phyloP scores from a whole-genome alignment of 768 basidiomycete genomes.

The Pholiota conissans region DNA sequence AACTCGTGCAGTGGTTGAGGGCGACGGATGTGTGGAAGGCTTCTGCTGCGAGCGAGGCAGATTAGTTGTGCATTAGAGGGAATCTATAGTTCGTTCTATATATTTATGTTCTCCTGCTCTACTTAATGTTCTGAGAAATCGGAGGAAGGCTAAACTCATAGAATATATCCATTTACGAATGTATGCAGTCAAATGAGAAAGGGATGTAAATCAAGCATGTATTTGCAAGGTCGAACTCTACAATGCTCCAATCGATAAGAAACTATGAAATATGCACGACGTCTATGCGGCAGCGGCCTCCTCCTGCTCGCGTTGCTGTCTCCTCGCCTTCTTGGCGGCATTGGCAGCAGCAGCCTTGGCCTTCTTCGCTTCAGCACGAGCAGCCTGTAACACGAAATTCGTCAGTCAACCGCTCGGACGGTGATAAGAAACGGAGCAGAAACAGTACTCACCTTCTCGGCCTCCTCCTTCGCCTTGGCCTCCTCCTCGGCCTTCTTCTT shows the following conservation, averaged over 20 bases:
- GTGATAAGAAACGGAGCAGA: neutral
- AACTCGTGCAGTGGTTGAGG: conserved; percentile 66
- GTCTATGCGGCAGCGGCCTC: conserved; percentile 20
- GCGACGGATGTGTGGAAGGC: conserved; percentile 10
- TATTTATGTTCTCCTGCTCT: too few species aligned
- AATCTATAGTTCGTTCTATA: too few species aligned
- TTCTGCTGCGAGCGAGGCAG: neutral
- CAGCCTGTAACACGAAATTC: conserved; percentile 30
- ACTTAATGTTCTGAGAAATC: too few species aligned
- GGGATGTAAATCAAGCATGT: too few species aligned
- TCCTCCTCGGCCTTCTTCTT: conserved; percentile 71
- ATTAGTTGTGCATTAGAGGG: neutral
- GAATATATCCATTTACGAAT: too few species aligned
- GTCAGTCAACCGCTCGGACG: too few species aligned
- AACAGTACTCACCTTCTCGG: conserved; percentile 63
- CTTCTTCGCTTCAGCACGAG: conserved; percentile 79
- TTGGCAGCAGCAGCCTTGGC: conserved; percentile 83
- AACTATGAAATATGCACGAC: neutral
- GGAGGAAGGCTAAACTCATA: too few species aligned
- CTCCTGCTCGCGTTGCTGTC: conserved; percentile 57
- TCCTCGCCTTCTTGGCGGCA: conserved; percentile 87
- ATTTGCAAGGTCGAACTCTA: too few species aligned
- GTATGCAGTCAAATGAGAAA: too few species aligned
- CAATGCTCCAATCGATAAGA: too few species aligned
- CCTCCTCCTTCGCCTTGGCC: conserved; percentile 79